Percentiles rank a stretch among this genome's conserved stretches.
These are phyloP conservation scores for Rhodotorula glutinis DNA, from an alignment of 1,284 basidiomycete species.

Conservation along the genomic window DNA sequence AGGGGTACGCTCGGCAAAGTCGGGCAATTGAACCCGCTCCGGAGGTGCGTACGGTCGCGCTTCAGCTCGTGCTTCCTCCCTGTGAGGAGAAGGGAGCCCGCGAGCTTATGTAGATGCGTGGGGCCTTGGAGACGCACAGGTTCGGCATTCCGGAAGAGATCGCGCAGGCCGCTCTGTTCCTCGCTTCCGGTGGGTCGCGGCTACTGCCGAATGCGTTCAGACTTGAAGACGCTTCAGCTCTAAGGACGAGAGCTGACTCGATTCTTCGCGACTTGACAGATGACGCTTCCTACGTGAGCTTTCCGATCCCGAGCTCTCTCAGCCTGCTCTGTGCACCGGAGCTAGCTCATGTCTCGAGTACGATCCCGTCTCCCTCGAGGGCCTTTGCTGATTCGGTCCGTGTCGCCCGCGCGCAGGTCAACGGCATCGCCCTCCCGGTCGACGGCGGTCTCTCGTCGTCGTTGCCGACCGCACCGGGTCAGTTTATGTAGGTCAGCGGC, in stretches of 20 bases:
- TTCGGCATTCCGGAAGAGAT: conserved; percentile 71
- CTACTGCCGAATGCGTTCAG: conserved; percentile 3
- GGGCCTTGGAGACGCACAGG: conserved; percentile 18
- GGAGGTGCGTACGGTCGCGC: conserved; percentile 57
- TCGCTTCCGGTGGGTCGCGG: conserved; percentile 68
- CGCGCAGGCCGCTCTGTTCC: conserved; percentile 75
- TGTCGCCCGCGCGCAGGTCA: conserved; percentile 60
- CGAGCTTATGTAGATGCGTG: conserved; percentile 13
- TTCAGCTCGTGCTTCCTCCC: too few relatives aligned
- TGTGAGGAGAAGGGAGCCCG: neutral
- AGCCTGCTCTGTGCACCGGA: too few relatives aligned
- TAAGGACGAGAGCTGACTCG: too few relatives aligned
- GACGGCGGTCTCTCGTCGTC: conserved; percentile 79
- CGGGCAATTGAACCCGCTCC: conserved; percentile 80
- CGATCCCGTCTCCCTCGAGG: too few relatives aligned
- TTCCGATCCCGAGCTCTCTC: too few relatives aligned
- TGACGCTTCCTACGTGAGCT: conserved; percentile 64
- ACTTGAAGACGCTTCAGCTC: too few relatives aligned
- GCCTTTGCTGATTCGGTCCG: too few relatives aligned
- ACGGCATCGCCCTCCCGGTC: conserved; percentile 80
- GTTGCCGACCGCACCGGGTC: conserved; percentile 66
- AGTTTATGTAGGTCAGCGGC: conserved; percentile 12
- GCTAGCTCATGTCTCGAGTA: too few relatives aligned
- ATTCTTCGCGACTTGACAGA: conserved; percentile 54
- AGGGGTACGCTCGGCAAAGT: conserved; percentile 71